Percentiles rank a stretch among this genome's conserved stretches.
Conservation (phyloP, 164 flowering plant species). For the Piper betle region DNA sequence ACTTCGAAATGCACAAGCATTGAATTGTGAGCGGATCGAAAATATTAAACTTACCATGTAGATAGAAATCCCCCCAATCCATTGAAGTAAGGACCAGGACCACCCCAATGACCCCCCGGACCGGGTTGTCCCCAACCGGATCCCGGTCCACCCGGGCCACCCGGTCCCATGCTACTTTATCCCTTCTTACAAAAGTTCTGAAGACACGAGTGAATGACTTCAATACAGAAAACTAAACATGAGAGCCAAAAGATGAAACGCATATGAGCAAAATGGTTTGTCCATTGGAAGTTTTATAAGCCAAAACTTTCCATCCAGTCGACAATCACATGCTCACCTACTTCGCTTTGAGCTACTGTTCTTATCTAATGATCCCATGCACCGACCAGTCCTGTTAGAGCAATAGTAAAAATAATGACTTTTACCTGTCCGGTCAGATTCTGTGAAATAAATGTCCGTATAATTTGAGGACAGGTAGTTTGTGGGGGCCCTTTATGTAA, state of each 20-base stretch:
- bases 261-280: not conserved
- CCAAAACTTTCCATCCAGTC: not conserved
- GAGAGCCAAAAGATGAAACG: not conserved
- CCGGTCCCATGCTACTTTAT: not conserved
- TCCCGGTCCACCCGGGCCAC: conserved; percentile 1
- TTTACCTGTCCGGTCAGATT: too few relatives aligned
- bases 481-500: conserved; percentile 65
- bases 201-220: not conserved
- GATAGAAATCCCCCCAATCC: not conserved
- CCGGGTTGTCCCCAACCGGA: not conserved
- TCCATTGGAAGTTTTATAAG: not conserved
- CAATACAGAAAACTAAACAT: not conserved
- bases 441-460: too few relatives aligned
- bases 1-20: not conserved
- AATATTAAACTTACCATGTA: not conserved
- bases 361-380: not conserved
- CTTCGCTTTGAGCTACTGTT: not conserved
- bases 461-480: too few relatives aligned
- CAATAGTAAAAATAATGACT: too few relatives aligned
- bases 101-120: not conserved
- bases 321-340: not conserved
- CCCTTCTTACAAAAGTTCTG: not conserved
- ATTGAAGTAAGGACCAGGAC: not conserved
- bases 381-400: too few relatives aligned
- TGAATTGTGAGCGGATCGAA: not conserved